These are phyloP conservation scores for Thalassia testudinum DNA, from an alignment of 116 monocot genomes.

Conservation along the genomic window DNA sequence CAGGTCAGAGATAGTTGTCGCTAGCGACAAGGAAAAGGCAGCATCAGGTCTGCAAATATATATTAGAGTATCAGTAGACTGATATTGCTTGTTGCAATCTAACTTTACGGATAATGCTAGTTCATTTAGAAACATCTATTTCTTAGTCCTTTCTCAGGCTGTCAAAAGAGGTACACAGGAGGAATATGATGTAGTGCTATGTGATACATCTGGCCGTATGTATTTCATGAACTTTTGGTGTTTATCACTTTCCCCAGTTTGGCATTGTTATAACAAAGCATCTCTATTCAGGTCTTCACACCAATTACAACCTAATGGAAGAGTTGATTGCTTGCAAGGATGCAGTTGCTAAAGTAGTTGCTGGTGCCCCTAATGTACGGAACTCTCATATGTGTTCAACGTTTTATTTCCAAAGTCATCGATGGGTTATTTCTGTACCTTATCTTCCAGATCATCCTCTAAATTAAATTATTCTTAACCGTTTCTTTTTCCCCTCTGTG, in stretches of 20 bases:
- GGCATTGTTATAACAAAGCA: not conserved
- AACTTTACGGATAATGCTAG: not conserved
- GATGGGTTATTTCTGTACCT: too few relatives aligned
- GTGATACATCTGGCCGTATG: constrained; percentile 98
- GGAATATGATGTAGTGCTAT: constrained; percentile 83
- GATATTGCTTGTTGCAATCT: not conserved
- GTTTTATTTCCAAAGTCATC: too few relatives aligned
- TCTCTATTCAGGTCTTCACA: constrained; percentile 67
- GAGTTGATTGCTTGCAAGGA: constrained; percentile 90
- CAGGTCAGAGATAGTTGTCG: constrained; percentile 74
- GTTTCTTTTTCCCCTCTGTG: too few relatives aligned
- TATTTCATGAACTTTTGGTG: constrained; percentile 2
- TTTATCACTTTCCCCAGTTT: not conserved
- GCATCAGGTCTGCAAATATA: constrained; percentile 36
- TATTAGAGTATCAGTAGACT: not conserved
- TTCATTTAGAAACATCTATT: constrained; percentile 12
- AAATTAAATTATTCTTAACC: too few relatives aligned
- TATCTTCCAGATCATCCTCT: too few relatives aligned
- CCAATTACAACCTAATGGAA: constrained; percentile 90
- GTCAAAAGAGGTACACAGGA: constrained; percentile 74
- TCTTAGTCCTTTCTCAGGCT: constrained; percentile 90
- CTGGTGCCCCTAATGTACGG: constrained; percentile 85
- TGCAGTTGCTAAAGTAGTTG: constrained; percentile 55
- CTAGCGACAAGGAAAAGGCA: constrained; percentile 60
- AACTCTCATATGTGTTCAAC: not conserved